phyloP scores from a whole-genome alignment of 2,329 filamentous ascomycete species.

The Rhexocercosporidium sp. region DNA sequence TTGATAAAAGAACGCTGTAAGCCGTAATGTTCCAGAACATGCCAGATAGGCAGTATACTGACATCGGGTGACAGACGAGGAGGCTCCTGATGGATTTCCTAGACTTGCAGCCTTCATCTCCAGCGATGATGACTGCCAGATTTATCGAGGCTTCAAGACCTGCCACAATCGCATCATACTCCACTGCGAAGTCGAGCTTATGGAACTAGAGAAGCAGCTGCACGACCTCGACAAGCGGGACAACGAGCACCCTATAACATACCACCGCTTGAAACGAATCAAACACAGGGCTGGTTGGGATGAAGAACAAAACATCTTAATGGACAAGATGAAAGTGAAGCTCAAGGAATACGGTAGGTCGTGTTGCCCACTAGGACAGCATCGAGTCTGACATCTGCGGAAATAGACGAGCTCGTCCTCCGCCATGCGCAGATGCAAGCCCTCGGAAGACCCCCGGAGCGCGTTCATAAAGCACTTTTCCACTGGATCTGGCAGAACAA shows the following conservation, averaged over 20 bases:
- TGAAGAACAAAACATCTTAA: slow-evolving; percentile 4
- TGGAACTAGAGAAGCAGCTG: slow-evolving; percentile 16
- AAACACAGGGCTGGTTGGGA: slow-evolving; percentile 15
- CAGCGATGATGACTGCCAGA: slow-evolving; percentile 8
- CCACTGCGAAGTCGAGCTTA: slow-evolving; percentile 19
- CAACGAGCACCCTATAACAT: background rate
- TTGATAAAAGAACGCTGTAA: slow-evolving; percentile 10
- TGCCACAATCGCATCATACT: slow-evolving; percentile 14
- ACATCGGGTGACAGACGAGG: slow-evolving; percentile 5
- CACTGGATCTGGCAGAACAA: slow-evolving; percentile 14
- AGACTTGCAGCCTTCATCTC: slow-evolving; percentile 20
- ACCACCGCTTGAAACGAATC: slow-evolving; percentile 7
- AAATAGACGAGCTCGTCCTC: slow-evolving; percentile 13
- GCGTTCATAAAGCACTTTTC: slow-evolving; percentile 7
- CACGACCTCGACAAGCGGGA: slow-evolving; percentile 18
- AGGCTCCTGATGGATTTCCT: slow-evolving; percentile 18
- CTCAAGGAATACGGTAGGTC: slow-evolving; percentile 20
- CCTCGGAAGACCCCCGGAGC: slow-evolving; percentile 6
- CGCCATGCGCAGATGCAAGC: slow-evolving; percentile 2
- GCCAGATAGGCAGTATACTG: background rate
- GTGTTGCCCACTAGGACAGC: background rate
- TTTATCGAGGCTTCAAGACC: slow-evolving; percentile 19
- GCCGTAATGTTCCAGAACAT: background rate
- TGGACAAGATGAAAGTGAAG: slow-evolving; percentile 3
- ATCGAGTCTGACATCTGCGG: background rate